Conservation (phyloP, 2,329 filamentous ascomycete species). For the Pleurostoma richardsiae region DNA sequence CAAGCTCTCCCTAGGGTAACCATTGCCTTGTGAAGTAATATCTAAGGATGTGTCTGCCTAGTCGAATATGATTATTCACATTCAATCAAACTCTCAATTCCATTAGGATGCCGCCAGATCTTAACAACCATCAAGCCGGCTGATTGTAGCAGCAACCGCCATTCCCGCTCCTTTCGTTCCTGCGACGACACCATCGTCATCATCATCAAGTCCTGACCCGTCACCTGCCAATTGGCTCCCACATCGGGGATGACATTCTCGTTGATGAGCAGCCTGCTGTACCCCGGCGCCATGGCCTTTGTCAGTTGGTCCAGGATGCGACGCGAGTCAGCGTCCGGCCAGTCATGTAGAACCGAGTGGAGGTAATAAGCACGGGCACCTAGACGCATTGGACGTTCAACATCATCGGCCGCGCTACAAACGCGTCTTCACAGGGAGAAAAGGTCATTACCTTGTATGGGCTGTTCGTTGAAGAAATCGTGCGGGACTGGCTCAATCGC, state of each 20-base stretch:
- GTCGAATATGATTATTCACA: not conserved
- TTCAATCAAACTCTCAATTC: constrained; percentile 1
- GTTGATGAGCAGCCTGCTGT: constrained; percentile 25
- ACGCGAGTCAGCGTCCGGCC: constrained; percentile 17
- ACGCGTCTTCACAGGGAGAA: too few relatives aligned
- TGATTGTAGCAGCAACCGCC: constrained; percentile 1
- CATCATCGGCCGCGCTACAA: too few relatives aligned
- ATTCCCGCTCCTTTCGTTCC: constrained; percentile 2
- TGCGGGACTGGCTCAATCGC: constrained; percentile 6
- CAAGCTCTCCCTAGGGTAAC: constrained; percentile 24
- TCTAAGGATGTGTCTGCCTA: too few relatives aligned
- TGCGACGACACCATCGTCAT: constrained; percentile 11
- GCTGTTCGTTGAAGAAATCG: constrained; percentile 12
- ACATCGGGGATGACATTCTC: constrained; percentile 24
- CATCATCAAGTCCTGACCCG: constrained; percentile 23
- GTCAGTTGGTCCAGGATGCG: constrained; percentile 18
- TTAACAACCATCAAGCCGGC: constrained; percentile 1
- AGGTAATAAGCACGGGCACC: constrained; percentile 18
- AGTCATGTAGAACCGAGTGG: constrained; percentile 21
- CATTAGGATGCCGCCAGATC: constrained; percentile 1
- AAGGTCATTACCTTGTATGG: constrained; percentile 9
- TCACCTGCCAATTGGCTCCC: constrained; percentile 20
- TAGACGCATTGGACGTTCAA: too few relatives aligned
- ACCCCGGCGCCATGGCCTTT: constrained; percentile 23
- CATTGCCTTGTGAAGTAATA: too few relatives aligned